phyloP scores from a whole-genome alignment of 2,329 filamentous ascomycete species.

The Calonectria honghensis region DNA sequence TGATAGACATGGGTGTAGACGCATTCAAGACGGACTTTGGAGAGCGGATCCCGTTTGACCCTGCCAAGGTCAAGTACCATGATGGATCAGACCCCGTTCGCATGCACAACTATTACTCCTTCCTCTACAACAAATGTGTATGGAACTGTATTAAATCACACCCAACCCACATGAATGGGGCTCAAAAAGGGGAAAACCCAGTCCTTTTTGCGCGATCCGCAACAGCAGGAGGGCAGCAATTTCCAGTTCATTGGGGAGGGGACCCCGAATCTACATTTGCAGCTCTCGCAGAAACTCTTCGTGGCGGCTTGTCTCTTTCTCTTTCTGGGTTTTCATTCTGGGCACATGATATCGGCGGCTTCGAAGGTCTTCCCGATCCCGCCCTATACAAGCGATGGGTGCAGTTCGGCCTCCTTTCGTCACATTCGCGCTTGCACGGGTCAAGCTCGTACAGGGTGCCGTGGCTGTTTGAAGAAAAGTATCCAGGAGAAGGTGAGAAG shows the following conservation, averaged over 20 bases:
- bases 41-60: slow-evolving; percentile 11
- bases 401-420: neutral
- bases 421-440: neutral
- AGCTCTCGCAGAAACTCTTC: neutral
- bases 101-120: slow-evolving; percentile 14
- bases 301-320: neutral
- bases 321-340: slow-evolving; percentile 10
- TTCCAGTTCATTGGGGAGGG: slow-evolving; percentile 14
- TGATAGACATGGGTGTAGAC: slow-evolving; percentile 12
- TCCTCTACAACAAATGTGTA: slow-evolving; percentile 12
- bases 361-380: slow-evolving; percentile 7
- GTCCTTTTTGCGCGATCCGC: slow-evolving; percentile 2
- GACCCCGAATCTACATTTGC: slow-evolving; percentile 5
- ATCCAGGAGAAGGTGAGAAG: neutral
- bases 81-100: slow-evolving; percentile 8
- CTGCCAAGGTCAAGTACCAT: neutral
- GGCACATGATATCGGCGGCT: slow-evolving; percentile 8
- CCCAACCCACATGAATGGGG: neutral
- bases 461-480: slow-evolving; percentile 6
- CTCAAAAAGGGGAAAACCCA: neutral
- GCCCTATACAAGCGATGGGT: slow-evolving; percentile 1
- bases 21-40: slow-evolving; percentile 4
- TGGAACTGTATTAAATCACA: slow-evolving; percentile 13
- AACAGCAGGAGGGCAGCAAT: slow-evolving; percentile 14
- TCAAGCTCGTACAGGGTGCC: slow-evolving; percentile 10